Evolutionary conservation across 192 early-diverging fungal species (phyloP), one percentile per base, ranked within the genome.

Genomic region (Backusella macrospora): DNA sequence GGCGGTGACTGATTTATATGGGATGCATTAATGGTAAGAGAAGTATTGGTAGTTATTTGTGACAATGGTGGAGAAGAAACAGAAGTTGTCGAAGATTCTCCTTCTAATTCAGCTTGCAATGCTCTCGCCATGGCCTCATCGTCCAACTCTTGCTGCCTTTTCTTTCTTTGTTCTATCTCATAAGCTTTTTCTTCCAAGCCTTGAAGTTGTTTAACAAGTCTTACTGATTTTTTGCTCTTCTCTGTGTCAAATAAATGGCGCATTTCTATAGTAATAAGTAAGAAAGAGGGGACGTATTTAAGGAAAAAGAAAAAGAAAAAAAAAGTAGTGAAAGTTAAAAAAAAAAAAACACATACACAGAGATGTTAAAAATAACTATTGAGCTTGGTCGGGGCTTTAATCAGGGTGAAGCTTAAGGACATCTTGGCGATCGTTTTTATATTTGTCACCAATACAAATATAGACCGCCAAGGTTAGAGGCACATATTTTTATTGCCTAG

Each of bases 211-310:
- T 72, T 72, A 37, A 45, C 62, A 15, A 72, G 62, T 4, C 42
- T 63, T 8, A 72, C 4, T 44, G 71, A 72, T n/a, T 72, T 72
- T 64, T 72, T 62, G 16, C 42, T 44, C 21, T 72, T 64, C 38
- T 62, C 23, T 40, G 42, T 14, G 29, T 46, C 59, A 47, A 72
- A 72, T 7, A 72, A 34, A 12, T 69, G 39, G 1, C 23, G 42
- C 67, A 69, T 69, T 44, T 48, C 34, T 42, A 45, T 68, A 39
- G 29, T 68, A 44, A 45, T 29, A 43, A 68, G 21, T 6, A 29
- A 43, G 13, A 68, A 67, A 45, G 2, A 21, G 45, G 21, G 43
- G 43, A 68, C 16, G 13, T 59, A 59, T 23, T 59, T 46, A 68
- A 46, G 26, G 26, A 45, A 68, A 46, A 29, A 43, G 18, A 46